These are phyloP conservation scores for Aureobasidium sp. DNA, from an alignment of 2,329 filamentous ascomycete genomes.

Conservation along the genomic window DNA sequence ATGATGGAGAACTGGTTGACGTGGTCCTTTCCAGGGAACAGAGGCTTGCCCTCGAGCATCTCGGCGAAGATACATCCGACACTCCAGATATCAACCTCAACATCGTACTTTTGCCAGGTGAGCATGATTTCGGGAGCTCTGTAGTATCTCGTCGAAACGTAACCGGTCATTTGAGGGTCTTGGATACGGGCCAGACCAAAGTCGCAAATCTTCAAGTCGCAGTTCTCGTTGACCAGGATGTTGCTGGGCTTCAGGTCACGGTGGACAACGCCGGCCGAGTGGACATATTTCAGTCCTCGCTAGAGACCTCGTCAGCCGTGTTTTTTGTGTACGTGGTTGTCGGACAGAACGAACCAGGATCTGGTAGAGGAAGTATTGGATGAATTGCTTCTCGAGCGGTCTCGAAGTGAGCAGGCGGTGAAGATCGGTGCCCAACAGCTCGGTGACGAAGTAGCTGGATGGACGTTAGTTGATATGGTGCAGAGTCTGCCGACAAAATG, in stretches of 20 bases:
- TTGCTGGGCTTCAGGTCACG: conserved; percentile 97
- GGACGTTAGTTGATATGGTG: neutral
- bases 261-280: conserved; percentile 95
- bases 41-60: conserved; percentile 96
- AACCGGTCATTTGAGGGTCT: conserved; percentile 98
- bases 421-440: conserved; percentile 91
- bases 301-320: conserved; percentile 30
- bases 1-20: conserved; percentile 99
- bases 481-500: neutral
- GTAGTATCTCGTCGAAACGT: conserved; percentile 98
- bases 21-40: conserved; percentile 98
- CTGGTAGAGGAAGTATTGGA: conserved; percentile 99
- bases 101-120: conserved; percentile 99
- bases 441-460: conserved; percentile 88
- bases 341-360: conserved; percentile 64
- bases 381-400: conserved; percentile 97
- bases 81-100: conserved; percentile 99
- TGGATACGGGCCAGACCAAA: conserved; percentile 96
- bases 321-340: neutral
- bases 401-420: conserved; percentile 91
- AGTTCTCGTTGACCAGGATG: conserved; percentile 99
- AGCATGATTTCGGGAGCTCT: conserved; percentile 99
- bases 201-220: conserved; percentile 98
- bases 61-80: conserved; percentile 98
- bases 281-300: conserved; percentile 97